Base-by-base conservation (phyloP, 768 basidiomycete species). In the Rhodotorula babjevae region DNA sequence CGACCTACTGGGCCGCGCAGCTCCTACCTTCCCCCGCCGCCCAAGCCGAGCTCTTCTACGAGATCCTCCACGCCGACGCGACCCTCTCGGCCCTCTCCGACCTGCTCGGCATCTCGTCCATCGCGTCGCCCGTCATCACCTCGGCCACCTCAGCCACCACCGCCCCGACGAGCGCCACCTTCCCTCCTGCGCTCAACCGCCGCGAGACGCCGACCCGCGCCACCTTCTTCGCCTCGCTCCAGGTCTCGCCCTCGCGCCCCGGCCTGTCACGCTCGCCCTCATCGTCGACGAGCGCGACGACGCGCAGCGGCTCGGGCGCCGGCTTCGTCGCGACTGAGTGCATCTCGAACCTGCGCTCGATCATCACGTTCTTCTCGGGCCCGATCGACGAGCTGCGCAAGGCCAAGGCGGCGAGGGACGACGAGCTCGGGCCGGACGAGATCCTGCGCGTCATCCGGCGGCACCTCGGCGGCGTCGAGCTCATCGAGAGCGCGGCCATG, bases 1-100 rank as follows among this genome's bases (percentile, higher is more conserved):
- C 76, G n/a, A 59, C 49, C 12, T 75, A 67, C 67, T 77, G 76
- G 76, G 62, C 59, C 33, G 76, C 75, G 21, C 36, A 61, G 21
- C 23, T 77, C 40, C 68, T 77, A 15, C 64, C 71, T 0, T n/a
- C 23, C 10, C 15, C 53, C 0, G n/a, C 52, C 6, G 60, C 52
- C 0, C 65, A 71, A 36, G 68, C 69, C 44, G 50, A 55, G 33
- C 60, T 72, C 25, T 68, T 62, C 67, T 65, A 63, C 70, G 61
- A 65, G 47, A 47, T 66, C 46, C 64, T 70, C 50, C 60, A 61
- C 11, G 59, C 71, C 57, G 66, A 76, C 21, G 1, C 25, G 21
- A 50, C 63, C 47, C 59, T 65, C 50, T 16, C 15, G 31, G 65
- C 70, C n/a, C 66, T 74, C 23, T 68, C 73, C 27, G 68, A 66